Conservation (phyloP, 2,329 filamentous ascomycete species). For the Trichoderma koningii region DNA sequence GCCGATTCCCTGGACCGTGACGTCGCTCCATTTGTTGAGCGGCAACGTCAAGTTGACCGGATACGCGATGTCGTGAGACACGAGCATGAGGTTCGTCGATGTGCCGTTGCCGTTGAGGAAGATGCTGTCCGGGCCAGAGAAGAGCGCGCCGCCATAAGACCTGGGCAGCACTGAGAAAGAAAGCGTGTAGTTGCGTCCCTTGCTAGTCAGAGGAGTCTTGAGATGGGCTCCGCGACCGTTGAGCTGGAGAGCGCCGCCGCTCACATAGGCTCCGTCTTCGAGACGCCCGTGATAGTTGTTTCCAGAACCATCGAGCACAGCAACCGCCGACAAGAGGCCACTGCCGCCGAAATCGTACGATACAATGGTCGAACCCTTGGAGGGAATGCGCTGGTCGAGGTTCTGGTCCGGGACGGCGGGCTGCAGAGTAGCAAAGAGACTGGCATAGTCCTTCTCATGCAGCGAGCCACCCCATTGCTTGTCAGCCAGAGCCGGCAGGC, state of each 20-base stretch:
- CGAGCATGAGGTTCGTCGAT: conserved; percentile 26
- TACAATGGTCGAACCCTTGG: conserved; percentile 28
- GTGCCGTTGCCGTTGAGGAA: conserved; percentile 27
- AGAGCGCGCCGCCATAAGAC: conserved; percentile 25
- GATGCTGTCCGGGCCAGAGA: conserved; percentile 26
- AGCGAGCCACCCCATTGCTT: conserved; percentile 35
- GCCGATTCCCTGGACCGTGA: conserved; percentile 23
- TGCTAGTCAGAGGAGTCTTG: conserved; percentile 52
- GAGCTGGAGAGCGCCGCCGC: conserved; percentile 37
- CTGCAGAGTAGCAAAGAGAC: conserved; percentile 30
- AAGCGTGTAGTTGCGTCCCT: conserved; percentile 59
- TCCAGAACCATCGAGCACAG: conserved; percentile 30
- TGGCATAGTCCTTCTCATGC: conserved; percentile 26
- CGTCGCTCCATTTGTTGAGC: conserved; percentile 27
- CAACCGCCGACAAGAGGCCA: conserved; percentile 33
- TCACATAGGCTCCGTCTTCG: conserved; percentile 37
- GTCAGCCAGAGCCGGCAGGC: conserved; percentile 32
- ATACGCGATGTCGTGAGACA: conserved; percentile 25
- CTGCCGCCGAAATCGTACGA: conserved; percentile 33
- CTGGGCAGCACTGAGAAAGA: conserved; percentile 44
- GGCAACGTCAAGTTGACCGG: conserved; percentile 27
- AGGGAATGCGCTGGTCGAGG: conserved; percentile 31
- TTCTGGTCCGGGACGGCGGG: conserved; percentile 32
- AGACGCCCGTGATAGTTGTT: conserved; percentile 31
- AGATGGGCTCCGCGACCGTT: conserved; percentile 43